phyloP scores from a whole-genome alignment of 768 basidiomycete species.

The Amanita inopinata region DNA sequence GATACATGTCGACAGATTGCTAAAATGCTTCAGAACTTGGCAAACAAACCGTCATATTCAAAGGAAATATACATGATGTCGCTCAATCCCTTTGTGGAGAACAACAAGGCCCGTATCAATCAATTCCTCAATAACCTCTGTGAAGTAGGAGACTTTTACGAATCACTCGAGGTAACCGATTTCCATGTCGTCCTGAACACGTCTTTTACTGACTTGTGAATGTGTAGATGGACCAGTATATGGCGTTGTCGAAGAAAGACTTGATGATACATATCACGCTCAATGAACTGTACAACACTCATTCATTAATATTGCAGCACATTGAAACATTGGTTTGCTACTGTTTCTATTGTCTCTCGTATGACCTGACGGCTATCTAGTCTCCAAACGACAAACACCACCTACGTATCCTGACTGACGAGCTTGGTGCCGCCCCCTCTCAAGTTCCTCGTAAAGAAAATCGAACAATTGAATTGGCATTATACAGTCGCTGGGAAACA shows the following conservation, averaged over 20 bases:
- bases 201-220: neutral
- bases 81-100: slow-evolving; percentile 97
- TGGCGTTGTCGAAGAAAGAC: slow-evolving; percentile 99
- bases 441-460: slow-evolving; percentile 99
- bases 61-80: slow-evolving; percentile 99
- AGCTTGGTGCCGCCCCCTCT: slow-evolving; percentile 84
- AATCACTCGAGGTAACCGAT: slow-evolving; percentile 80
- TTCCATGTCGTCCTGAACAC: too few species aligned
- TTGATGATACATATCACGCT: slow-evolving; percentile 96
- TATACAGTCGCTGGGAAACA: slow-evolving; percentile 99
- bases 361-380: slow-evolving; percentile 27
- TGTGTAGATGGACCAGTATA: slow-evolving; percentile 95
- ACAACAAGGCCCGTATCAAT: slow-evolving; percentile 96
- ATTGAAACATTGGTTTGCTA: slow-evolving; percentile 80
- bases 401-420: slow-evolving; percentile 91
- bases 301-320: slow-evolving; percentile 90
- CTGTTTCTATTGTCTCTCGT: neutral
- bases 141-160: slow-evolving; percentile 99
- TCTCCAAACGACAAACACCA: slow-evolving; percentile 98
- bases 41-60: slow-evolving; percentile 96
- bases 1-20: slow-evolving; percentile 58
- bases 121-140: slow-evolving; percentile 94
- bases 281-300: slow-evolving; percentile 99
- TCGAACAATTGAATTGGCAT: slow-evolving; percentile 78
- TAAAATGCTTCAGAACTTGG: slow-evolving; percentile 99